A percentile compares a stretch with the other conserved stretches of the same genome.
These are phyloP conservation scores for Phytopythium vexans DNA, from an alignment of 352 stramenopile genomes.

Conservation along the genomic window DNA sequence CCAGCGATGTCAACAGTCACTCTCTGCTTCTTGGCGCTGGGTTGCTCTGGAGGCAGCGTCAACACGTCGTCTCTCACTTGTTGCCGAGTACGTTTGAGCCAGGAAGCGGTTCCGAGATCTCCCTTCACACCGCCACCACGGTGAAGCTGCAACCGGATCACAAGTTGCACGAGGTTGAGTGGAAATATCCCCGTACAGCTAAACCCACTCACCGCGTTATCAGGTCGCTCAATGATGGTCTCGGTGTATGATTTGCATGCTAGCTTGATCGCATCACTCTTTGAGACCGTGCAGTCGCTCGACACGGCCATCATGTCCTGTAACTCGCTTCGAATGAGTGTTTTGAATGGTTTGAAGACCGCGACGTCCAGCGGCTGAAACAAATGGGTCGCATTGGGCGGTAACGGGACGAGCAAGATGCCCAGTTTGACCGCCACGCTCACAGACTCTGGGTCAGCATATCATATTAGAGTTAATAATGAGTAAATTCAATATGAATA, in stretches of 20 bases:
- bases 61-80: neutral
- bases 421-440: neutral
- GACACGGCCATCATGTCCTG: neutral
- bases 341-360: slow-evolving; percentile 8
- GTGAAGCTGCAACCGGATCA: neutral
- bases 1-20: slow-evolving; percentile 1
- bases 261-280: neutral
- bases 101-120: neutral
- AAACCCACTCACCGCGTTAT: neutral
- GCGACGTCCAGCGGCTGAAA: slow-evolving; percentile 8
- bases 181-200: neutral
- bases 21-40: neutral
- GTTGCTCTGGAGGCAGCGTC: neutral
- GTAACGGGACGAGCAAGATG: neutral
- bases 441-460: neutral
- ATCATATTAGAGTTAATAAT: neutral
- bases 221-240: neutral
- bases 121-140: neutral
- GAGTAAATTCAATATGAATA: neutral
- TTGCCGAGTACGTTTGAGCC: neutral
- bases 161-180: neutral
- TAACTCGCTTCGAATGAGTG: neutral
- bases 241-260: neutral
- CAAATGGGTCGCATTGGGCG: slow-evolving; percentile 2
- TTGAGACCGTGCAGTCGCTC: neutral